Base-by-base conservation (phyloP, 2,329 filamentous ascomycete species). In the Colletotrichum melonis region DNA sequence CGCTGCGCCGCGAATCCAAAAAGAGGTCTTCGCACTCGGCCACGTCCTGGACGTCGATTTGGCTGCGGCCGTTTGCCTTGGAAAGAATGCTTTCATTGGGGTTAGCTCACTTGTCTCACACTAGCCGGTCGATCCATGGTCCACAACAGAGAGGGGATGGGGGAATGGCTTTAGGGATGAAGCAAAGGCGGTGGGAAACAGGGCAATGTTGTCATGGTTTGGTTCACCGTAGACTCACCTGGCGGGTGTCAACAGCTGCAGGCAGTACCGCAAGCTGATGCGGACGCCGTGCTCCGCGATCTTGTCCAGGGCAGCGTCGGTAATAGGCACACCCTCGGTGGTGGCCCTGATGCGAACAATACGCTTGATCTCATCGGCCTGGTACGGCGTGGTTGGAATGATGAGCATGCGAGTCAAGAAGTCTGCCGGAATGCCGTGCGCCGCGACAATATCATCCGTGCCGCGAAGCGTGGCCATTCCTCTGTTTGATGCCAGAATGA, bases 401-500 rank as follows among this genome's bases (percentile, higher is more conserved):
- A 99, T 98, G 80, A 99, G 93, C 68, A 99, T 91, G 73, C 97
- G 95, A 67, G 94, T 93, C 68, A 99, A 90, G 77, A 99, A 95
- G 83, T 99, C 97, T 11, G 96, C 91, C 19, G 97, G 97, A 77
- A 99, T 93, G 80, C 97, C 97, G 85, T 99, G 97, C 4, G 97
- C 94, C 69, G 95, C 95, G 78, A 93, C 88, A 80, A 97, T 89
- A 82, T 94, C 91, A 78, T 93, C 90, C 69, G 94, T 96, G 80
- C 96, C 96, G 78, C 95, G 94, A 81, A 99, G 97, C 76, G 95
- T 94, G 76, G 94, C 96, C 88, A 95, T 93, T 82, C 97, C 97
- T 79, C 97, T 93, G 87, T 99, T 99, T 55, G 97, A 98, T 73
- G 97, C 97, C 74, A 99, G 92, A 77, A 99, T 97, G 74, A 99